Base-by-base conservation (phyloP, 257 asterid species). In the Osmanthus fragrans region DNA sequence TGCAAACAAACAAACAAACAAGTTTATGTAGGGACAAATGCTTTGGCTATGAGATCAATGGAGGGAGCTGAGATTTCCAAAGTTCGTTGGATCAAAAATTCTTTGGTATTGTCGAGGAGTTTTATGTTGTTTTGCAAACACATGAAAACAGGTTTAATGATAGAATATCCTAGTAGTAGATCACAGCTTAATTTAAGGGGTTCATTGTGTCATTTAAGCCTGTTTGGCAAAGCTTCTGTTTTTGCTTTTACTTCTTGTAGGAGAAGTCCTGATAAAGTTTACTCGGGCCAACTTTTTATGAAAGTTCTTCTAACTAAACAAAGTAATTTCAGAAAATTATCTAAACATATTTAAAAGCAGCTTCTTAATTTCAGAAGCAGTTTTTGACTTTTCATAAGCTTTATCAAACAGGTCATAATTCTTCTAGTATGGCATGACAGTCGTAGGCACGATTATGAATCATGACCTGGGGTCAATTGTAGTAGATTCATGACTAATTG, bases 61-160 rank as follows among this genome's bases (percentile, higher is more conserved):
- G 73, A 4, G 19, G n/a, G 72, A 15, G 75, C 77, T 86, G 80
- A 72, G 69, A 49, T 34, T 45, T 73, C 77, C 74, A 63, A 65
- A 68, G 16, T 32, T 27, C 27, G 69, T 80, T 67, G 69, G 82
- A 40, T 75, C 33, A 33, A 15, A 36, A 4, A 42, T 25, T 29
- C 80, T 51, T 85, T 63, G 93, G 64, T 18, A 64, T 77, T 65
- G 72, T 76, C 91, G 84, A 73, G 42, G 37, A 66, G 33, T 72
- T 78, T 73, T 65, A 80, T 77, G 70, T 70, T 37, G 51, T 45
- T 77, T 18, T 63, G 47, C 45, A 72, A 21, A 65, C 23, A 1
- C 30, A 21, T 42, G 77, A 78, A 65, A 58, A 45, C 11, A 37
- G 60, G 49, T 64, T 51, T 64, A 25, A 21, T 8, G 67, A 13